Base-by-base conservation (phyloP, 2,329 filamentous ascomycete genomes). In the Stagonosporopsis vannaccii region DNA sequence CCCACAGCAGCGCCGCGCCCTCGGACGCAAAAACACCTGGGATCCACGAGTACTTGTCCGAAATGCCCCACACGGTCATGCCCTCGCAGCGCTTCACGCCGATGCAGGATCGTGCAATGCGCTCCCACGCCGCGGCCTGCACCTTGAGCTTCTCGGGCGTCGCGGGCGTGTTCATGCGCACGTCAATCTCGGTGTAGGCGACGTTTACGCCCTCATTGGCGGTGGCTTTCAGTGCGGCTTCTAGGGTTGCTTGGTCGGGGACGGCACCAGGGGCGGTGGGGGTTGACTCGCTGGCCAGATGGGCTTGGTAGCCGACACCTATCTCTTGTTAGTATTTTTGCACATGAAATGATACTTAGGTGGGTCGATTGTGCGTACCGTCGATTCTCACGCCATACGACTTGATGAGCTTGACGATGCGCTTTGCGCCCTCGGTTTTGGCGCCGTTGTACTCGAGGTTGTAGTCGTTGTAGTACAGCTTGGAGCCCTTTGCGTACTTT, bases 401-500 rank as follows among this genome's bases (percentile, higher is more conserved):
- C 52, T 78, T 68, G 41, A 80, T 67, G 25, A 72, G 71, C 58
- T 75, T 74, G 51, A 79, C 74, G 39, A 79, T 73, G 20, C 69
- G 58, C 25, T 66, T 63, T 0, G 75, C 75, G 26, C 72, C 75
- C 39, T 56, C 66, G 35, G 71, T 65, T 56, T 81, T 81, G 3
- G 79, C 77, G 4, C 80, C 80, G 15, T 80, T 78, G 19, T 75
- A 79, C 73, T 88, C 87, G 56, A 87, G 82, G 76, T 86, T 87
- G 79, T 87, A 89, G 73, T 87, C 84, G 67, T 87, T 87, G 76
- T 85, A 85, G 70, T 82, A 87, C 26, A 81, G 74, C 45, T 81
- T 79, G 15, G 69, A 59, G 4, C 73, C 72, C 17, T 78, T 56
- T 40, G 54, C 78, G 2, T 79, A 75, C 17, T 74, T 77, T 35